These are phyloP conservation scores for Sideroxylon spinosum DNA, from an alignment of 179 eudicot species.

Conservation along the genomic window DNA sequence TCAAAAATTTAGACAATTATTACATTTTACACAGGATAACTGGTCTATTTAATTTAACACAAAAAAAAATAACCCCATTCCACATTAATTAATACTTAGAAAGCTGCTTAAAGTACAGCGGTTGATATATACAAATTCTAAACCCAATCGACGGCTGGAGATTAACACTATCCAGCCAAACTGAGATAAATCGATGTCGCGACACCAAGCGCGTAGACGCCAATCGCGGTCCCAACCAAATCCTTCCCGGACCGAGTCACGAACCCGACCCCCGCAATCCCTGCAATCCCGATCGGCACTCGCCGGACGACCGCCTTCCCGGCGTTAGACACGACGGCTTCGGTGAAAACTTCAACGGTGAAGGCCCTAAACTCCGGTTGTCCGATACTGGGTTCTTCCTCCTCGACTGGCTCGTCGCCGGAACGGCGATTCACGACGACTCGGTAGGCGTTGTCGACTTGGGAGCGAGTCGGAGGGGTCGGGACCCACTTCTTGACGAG, in stretches of 20 bases:
- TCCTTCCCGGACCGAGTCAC: constrained; percentile 41
- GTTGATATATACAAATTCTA: no score
- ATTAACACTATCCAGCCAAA: constrained; percentile 17
- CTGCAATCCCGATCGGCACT: constrained; percentile 54
- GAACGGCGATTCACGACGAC: constrained; percentile 19
- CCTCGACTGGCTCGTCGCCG: neutral
- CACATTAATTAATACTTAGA: no score
- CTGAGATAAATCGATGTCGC: constrained; percentile 52
- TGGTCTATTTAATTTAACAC: no score
- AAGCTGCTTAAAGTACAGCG: no score
- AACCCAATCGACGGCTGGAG: no score
- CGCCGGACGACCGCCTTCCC: constrained; percentile 32
- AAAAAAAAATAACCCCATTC: no score
- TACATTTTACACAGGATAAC: no score
- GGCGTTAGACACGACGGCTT: constrained; percentile 47
- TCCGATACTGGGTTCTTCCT: constrained; percentile 18
- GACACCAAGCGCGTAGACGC: constrained; percentile 62
- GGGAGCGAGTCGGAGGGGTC: constrained; percentile 56
- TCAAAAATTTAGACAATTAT: no score
- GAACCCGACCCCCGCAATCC: constrained; percentile 68
- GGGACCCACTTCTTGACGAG: constrained; percentile 53
- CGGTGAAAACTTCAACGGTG: constrained; percentile 47
- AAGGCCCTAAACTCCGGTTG: constrained; percentile 46
- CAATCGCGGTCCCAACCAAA: constrained; percentile 53
- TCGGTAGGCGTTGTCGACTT: constrained; percentile 47